Evolutionary conservation across 192 early-diverging fungal species (phyloP), one percentile per base, ranked within the genome.

Genomic region (Coemansia sp.): DNA sequence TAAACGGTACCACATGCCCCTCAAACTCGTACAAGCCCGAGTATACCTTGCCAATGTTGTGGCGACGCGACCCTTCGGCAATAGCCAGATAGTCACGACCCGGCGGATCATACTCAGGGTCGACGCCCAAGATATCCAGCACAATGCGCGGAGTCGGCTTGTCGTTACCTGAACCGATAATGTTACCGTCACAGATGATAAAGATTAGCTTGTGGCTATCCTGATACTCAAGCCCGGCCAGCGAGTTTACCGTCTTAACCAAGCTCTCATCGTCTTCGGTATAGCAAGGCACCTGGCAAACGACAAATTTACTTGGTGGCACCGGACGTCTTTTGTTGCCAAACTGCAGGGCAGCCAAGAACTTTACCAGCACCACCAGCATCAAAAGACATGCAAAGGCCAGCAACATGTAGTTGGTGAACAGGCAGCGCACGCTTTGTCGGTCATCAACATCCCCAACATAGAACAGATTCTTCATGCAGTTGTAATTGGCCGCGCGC

Each of bases 31-130:
- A 95, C 30, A 97, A 76, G 43, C 96, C 96, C 37, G 93, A 96
- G 69, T 98, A 98, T 15, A 98, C 89, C 70, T 97, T 90, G 62
- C 79, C 96, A 83, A 93, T 93, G 76, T 98, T 98, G 73, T 89
- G 83, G 64, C 94, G 93, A 58, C 87, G 87, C 49, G 85, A 83
- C 9, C 93, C 93, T 62, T 96, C 93, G 39, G 90, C 95, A 18
- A 97, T 75, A 14, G 92, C 89, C 57, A 87, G 80, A 77, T 91
- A 97, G 1, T 81, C 79, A 42, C 90, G 71, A 7, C 92, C 85
- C 18, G 94, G 84, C 6, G 85, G 85, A 54, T 89, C 86, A 31
- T 85, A 51, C 40, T 79, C 80, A 11, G 88, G 87, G 68, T 94
- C 93, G 0, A 93, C 91, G 16, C 93, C 93, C 8, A 94, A 66